Conservation (phyloP, 2,329 filamentous ascomycete species). For the Clarireedia hainanense region DNA sequence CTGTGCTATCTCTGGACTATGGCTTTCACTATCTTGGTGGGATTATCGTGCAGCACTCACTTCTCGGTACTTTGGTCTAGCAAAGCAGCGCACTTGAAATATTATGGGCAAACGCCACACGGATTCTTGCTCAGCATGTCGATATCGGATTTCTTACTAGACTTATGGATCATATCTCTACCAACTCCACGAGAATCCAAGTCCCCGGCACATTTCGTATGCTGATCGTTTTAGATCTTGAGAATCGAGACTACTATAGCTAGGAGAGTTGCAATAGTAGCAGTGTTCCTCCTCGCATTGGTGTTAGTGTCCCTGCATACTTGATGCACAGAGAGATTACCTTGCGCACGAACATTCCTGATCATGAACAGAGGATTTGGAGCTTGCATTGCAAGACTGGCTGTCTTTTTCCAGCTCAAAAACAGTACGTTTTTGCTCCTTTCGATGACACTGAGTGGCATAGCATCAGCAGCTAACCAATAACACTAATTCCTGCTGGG, state of each 20-base stretch:
- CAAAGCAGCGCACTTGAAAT: background rate
- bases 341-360: background rate
- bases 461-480: background rate
- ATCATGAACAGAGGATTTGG: background rate
- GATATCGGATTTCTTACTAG: background rate
- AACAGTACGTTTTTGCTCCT: background rate
- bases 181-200: background rate
- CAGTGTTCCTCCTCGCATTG: conserved; percentile 6
- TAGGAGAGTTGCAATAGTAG: background rate
- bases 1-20: background rate
- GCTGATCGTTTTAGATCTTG: background rate
- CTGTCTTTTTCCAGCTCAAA: background rate
- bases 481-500: background rate
- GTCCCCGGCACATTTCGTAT: background rate
- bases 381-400: background rate
- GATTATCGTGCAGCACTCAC: background rate
- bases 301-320: background rate
- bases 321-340: background rate
- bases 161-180: background rate
- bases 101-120: background rate
- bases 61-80: background rate
- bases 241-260: background rate
- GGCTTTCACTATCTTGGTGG: background rate
- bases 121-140: background rate
- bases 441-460: background rate